Evolutionary conservation across 169 alveolate genomes (phyloP).

Genomic region (Eimeria maxima): DNA sequence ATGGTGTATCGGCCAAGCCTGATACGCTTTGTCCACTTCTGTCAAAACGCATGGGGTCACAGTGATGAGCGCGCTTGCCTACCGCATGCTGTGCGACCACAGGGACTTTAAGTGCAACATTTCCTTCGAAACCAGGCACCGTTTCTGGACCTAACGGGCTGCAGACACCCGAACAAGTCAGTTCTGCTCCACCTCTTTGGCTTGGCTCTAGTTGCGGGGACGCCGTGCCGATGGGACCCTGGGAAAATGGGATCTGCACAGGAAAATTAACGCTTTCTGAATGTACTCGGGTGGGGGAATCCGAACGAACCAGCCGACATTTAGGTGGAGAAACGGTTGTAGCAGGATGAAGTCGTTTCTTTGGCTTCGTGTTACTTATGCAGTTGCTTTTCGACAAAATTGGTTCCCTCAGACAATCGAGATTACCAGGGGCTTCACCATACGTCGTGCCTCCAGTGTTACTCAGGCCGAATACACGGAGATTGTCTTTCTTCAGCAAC

Average conservation of each 20-base stretch:
- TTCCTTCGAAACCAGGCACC: neutral
- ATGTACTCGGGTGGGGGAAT: neutral
- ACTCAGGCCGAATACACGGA: neutral
- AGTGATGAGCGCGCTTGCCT: neutral
- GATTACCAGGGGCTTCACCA: neutral
- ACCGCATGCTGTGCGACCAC: neutral
- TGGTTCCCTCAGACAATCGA: neutral
- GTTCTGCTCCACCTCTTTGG: neutral
- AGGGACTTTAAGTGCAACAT: neutral
- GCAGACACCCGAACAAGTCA: neutral
- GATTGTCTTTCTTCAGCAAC: neutral
- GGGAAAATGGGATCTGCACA: neutral
- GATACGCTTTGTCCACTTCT: neutral
- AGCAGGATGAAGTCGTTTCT: neutral
- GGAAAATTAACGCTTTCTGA: neutral
- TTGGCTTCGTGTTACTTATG: neutral
- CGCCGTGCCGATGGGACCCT: neutral
- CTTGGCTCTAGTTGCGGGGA: neutral
- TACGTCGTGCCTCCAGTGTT: neutral
- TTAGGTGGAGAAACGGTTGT: neutral
- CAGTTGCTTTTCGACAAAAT: neutral
- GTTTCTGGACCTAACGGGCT: neutral
- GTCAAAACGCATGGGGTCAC: neutral
- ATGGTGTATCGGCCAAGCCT: neutral
- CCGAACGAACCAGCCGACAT: neutral